Conservation (phyloP, 225 moss, liverwort and hornwort genomes). For the Sphagnum contortum region DNA sequence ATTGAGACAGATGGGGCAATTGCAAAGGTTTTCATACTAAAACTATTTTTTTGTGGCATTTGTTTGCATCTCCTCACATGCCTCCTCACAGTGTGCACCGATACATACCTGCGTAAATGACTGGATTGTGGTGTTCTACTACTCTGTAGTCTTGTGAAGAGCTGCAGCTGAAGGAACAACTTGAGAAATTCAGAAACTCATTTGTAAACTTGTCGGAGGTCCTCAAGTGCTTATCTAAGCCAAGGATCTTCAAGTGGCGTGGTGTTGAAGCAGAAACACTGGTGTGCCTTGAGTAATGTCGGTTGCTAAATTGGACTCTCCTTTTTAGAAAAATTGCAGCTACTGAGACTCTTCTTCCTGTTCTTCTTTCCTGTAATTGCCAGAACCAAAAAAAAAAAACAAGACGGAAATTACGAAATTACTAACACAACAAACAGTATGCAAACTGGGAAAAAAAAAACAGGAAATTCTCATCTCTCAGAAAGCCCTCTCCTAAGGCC, state of each 20-base stretch:
- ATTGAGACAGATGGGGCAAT: no score
- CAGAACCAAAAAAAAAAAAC: not conserved
- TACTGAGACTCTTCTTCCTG: slow-evolving; percentile 3
- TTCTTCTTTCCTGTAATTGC: slow-evolving; percentile 14
- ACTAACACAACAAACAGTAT: no score
- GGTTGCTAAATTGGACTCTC: slow-evolving; percentile 16
- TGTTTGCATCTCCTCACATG: no score
- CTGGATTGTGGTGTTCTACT: slow-evolving; percentile 15
- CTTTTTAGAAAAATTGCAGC: slow-evolving; percentile 8
- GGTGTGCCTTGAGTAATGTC: slow-evolving; percentile 15
- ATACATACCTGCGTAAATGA: slow-evolving; percentile 23
- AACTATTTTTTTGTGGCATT: no score
- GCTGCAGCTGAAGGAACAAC: slow-evolving; percentile 2
- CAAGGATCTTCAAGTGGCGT: slow-evolving; percentile 17
- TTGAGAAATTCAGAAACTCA: slow-evolving; percentile 5
- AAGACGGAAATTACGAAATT: no score
- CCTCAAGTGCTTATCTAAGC: slow-evolving; percentile 13
- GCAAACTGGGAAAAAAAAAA: no score
- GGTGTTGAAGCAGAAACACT: slow-evolving; percentile 13
- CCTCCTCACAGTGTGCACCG: no score
- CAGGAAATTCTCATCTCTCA: no score
- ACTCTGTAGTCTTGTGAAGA: slow-evolving; percentile 4
- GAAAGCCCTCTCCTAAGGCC: no score
- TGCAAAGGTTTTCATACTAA: no score
- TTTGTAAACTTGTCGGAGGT: slow-evolving; percentile 6